These are phyloP conservation scores for Tylopilus rubrobrunneus DNA, from an alignment of 768 basidiomycete genomes.

Conservation along the genomic window DNA sequence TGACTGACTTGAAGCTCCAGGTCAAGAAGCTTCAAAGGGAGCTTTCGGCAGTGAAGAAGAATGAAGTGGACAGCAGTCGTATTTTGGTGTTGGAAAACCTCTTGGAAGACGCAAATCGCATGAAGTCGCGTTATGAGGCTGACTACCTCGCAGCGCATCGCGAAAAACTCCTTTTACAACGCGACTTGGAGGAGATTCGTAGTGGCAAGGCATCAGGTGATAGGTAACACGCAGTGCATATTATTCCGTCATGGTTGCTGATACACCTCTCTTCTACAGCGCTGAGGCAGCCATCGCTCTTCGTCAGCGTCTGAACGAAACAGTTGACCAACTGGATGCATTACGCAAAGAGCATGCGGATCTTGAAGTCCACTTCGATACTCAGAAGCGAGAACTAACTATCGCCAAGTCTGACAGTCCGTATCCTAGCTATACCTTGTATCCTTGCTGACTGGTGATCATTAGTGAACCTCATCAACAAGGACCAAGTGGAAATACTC, in stretches of 20 bases:
- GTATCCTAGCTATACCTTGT: conserved; percentile 22
- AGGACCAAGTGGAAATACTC: conserved; percentile 90
- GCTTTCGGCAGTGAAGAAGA: conserved; percentile 67
- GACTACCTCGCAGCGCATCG: conserved; percentile 85
- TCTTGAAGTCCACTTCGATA: conserved; percentile 66
- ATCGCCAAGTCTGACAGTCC: conserved; percentile 83
- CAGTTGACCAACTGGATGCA: conserved; percentile 73
- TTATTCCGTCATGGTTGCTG: not conserved
- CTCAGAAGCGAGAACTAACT: conserved; percentile 62
- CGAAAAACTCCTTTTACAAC: conserved; percentile 74
- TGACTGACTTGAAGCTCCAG: conserved; percentile 89
- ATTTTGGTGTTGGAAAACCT: conserved; percentile 87
- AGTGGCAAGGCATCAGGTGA: conserved; percentile 82
- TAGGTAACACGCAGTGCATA: conserved; percentile 47
- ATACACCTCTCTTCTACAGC: conserved; percentile 35
- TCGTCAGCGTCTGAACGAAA: conserved; percentile 83
- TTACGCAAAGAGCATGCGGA: conserved; percentile 66
- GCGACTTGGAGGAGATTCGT: conserved; percentile 83
- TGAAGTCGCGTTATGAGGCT: conserved; percentile 84
- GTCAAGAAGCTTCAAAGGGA: conserved; percentile 80
- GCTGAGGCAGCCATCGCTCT: conserved; percentile 86
- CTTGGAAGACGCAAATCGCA: conserved; percentile 84
- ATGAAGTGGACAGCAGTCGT: conserved; percentile 72
- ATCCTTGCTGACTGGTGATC: conserved; percentile 5
- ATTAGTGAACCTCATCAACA: conserved; percentile 85